phyloP scores from a whole-genome alignment of 2,329 filamentous ascomycete genomes.

The Exophiala sp. region DNA sequence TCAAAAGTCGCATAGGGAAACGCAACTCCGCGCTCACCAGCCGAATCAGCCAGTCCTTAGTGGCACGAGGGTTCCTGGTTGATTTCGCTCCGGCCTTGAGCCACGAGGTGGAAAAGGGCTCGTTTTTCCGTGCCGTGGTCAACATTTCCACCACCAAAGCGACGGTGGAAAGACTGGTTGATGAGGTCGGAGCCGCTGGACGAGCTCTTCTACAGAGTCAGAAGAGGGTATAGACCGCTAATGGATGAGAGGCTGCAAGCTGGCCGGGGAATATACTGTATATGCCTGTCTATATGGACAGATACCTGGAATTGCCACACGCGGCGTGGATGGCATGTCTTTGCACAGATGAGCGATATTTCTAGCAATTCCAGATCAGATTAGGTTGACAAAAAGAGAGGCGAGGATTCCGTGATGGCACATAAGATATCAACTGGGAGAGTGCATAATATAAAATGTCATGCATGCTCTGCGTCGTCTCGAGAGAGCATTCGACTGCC shows the following conservation, averaged over 20 bases:
- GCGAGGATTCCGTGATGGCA: too few relatives aligned
- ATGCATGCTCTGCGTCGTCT: too few relatives aligned
- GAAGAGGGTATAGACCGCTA: neutral
- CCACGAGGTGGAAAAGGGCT: constrained; percentile 25
- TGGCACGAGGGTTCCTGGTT: constrained; percentile 61
- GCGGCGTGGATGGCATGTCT: too few relatives aligned
- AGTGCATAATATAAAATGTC: too few relatives aligned
- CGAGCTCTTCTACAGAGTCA: neutral
- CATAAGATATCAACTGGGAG: too few relatives aligned
- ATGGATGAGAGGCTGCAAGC: neutral
- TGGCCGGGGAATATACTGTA: neutral
- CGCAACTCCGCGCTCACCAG: constrained; percentile 53
- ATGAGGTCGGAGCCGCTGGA: constrained; percentile 50
- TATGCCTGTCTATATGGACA: too few relatives aligned
- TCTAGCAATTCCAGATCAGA: too few relatives aligned
- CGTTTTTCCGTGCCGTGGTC: constrained; percentile 63
- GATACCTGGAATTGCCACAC: too few relatives aligned
- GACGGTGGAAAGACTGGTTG: constrained; percentile 58
- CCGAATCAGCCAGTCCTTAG: constrained; percentile 49
- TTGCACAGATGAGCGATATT: too few relatives aligned
- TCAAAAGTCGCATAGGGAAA: constrained; percentile 27
- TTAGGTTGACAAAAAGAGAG: too few relatives aligned
- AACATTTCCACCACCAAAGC: constrained; percentile 55
- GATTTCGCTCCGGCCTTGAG: constrained; percentile 53
- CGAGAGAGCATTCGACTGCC: too few relatives aligned